phyloP scores from a whole-genome alignment of 164 flowering plant genomes.

The Vitis riparia region DNA sequence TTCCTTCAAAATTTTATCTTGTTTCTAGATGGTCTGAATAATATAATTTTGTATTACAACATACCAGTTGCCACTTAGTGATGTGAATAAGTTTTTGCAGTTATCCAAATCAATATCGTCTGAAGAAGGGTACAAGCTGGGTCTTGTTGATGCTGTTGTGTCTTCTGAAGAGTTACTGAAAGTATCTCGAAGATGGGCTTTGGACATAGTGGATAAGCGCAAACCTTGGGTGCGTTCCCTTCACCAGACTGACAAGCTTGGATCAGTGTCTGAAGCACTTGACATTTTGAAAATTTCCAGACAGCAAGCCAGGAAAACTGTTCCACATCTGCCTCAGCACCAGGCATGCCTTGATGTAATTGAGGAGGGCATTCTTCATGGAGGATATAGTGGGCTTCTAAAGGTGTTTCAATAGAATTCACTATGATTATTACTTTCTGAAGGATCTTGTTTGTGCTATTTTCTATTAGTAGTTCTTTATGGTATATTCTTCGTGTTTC shows the following conservation, averaged over 20 bases:
- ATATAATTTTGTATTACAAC: not conserved
- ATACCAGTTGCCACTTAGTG: not conserved
- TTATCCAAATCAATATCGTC: slow-evolving; percentile 75
- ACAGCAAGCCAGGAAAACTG: slow-evolving; percentile 63
- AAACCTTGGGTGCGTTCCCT: slow-evolving; percentile 89
- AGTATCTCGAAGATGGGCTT: slow-evolving; percentile 77
- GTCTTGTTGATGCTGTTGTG: slow-evolving; percentile 87
- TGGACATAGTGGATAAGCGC: slow-evolving; percentile 78
- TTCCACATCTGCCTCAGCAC: slow-evolving; percentile 91
- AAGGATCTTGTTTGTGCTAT: not conserved
- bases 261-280: slow-evolving; percentile 80
- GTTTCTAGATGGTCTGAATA: not conserved
- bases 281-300: slow-evolving; percentile 58
- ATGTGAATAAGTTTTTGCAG: slow-evolving; percentile 33
- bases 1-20: not conserved
- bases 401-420: slow-evolving; percentile 45
- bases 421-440: too few relatives aligned
- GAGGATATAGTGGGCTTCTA: slow-evolving; percentile 80
- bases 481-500: too few relatives aligned
- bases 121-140: slow-evolving; percentile 84
- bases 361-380: slow-evolving; percentile 87
- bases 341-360: slow-evolving; percentile 85
- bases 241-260: slow-evolving; percentile 74
- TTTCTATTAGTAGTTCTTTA: too few relatives aligned
- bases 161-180: slow-evolving; percentile 70